phyloP scores from a whole-genome alignment of 345 rosid species.

The Psidium friedrichsthalianum region DNA sequence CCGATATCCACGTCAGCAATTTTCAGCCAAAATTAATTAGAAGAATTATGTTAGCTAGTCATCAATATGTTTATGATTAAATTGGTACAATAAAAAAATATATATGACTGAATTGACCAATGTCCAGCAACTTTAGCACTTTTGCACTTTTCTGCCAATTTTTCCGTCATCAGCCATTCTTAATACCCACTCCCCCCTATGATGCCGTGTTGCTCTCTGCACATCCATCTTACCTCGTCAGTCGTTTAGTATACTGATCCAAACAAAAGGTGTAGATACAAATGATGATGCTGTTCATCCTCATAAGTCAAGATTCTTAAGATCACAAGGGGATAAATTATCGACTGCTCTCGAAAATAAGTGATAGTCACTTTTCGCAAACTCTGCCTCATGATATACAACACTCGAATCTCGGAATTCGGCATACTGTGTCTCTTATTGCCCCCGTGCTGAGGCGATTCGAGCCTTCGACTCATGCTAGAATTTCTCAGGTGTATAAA shows the following conservation, averaged over 20 bases:
- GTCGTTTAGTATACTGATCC: background rate
- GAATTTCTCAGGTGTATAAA: background rate
- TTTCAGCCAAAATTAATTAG: too few relatives aligned
- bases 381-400: background rate
- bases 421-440: background rate
- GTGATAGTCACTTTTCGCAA: background rate
- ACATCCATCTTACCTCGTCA: background rate
- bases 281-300: background rate
- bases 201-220: background rate
- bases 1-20: background rate
- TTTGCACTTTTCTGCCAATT: background rate
- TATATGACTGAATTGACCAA: background rate
- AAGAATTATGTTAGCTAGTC: too few relatives aligned
- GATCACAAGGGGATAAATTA: background rate
- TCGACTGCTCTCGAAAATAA: background rate
- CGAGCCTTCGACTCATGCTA: background rate
- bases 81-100: too few relatives aligned
- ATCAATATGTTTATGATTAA: too few relatives aligned
- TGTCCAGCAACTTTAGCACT: too few relatives aligned
- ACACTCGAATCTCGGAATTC: background rate
- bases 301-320: background rate
- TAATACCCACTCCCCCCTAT: background rate
- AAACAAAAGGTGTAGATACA: background rate
- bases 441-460: background rate
- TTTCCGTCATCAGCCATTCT: background rate